These are phyloP conservation scores for bread wheat (Triticum aestivum) DNA, from an alignment of 176 grass and related monocot species.

Conservation along the genomic window IWGSC_CS_RefSeq_v2.1 NC_057805.1:35966905-35967404, in stretches of 20 bases:
- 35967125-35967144: constrained; percentile 44
- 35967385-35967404: background rate
- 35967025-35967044: background rate
- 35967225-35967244: background rate
- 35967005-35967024: background rate
- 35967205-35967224: constrained; percentile 17
- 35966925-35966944: background rate
- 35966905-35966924: background rate
- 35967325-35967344: constrained; percentile 46
- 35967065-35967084: constrained; percentile 21
- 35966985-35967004: constrained; percentile 1
- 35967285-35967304: background rate
- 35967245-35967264: background rate
- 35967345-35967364: constrained; percentile 17
- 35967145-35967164: constrained; percentile 62
- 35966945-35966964: background rate
- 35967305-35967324: background rate
- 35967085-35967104: constrained; percentile 8
- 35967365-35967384: constrained; percentile 18
- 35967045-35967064: background rate
- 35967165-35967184: constrained; percentile 62
- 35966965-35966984: background rate
- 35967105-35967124: constrained; percentile 33
- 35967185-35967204: constrained; percentile 65
- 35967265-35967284: background rate